Evolutionary conservation across 345 rosid genomes (phyloP).

Genomic region (Crucihimalaya himalaica): DNA sequence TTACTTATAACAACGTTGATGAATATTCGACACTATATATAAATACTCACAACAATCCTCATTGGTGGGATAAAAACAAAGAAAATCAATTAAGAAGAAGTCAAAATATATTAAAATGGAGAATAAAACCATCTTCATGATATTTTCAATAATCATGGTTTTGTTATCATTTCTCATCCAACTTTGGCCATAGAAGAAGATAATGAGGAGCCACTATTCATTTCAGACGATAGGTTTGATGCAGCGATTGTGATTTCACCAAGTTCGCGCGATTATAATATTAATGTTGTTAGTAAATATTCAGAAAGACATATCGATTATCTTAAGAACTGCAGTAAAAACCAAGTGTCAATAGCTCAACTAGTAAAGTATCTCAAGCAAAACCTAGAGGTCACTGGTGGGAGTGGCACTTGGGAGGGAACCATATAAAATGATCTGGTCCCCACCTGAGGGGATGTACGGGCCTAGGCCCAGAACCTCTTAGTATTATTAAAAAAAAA

Average conservation of each 20-base stretch:
- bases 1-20: not conserved
- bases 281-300: not conserved
- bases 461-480: too few relatives aligned
- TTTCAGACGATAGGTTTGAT: not conserved
- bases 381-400: too few relatives aligned
- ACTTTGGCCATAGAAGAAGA: not conserved
- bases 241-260: not conserved
- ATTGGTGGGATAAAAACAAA: not conserved
- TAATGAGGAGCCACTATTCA: not conserved
- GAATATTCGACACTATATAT: not conserved
- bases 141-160: not conserved
- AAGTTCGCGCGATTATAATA: not conserved
- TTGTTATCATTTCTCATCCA: slow-evolving; percentile 7
- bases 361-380: too few relatives aligned
- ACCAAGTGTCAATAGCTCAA: too few relatives aligned
- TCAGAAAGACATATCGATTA: not conserved
- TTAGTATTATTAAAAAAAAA: too few relatives aligned
- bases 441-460: too few relatives aligned
- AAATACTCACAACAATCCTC: not conserved
- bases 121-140: not conserved
- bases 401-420: too few relatives aligned
- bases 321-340: too few relatives aligned
- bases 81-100: not conserved
- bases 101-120: slow-evolving; percentile 11
- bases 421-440: too few relatives aligned